Percentiles rank a stretch among this genome's conserved stretches.
These are phyloP conservation scores for Pyrenophora graminea DNA, from an alignment of 2,329 filamentous ascomycete species.

Conservation along the genomic window DNA sequence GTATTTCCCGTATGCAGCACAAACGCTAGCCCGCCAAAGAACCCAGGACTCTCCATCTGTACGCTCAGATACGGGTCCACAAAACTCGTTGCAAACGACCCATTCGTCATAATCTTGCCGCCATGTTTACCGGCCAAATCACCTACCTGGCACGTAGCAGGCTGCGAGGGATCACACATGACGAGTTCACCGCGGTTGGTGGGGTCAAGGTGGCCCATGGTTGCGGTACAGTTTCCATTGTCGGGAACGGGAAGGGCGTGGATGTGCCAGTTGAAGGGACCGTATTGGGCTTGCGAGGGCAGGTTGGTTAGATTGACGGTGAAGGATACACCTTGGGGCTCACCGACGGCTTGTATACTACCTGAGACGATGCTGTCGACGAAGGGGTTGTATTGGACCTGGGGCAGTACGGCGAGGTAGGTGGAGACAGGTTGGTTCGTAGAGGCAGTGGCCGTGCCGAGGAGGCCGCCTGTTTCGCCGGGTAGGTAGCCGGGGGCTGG, in stretches of 20 bases:
- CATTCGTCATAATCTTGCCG: slow-evolving; percentile 35
- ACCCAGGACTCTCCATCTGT: slow-evolving; percentile 45
- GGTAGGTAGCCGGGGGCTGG: slow-evolving; percentile 27
- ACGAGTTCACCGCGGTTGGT: slow-evolving; percentile 41
- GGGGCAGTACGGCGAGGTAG: slow-evolving; percentile 29
- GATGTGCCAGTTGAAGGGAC: slow-evolving; percentile 45
- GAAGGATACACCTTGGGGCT: slow-evolving; percentile 42
- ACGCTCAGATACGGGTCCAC: slow-evolving; percentile 56
- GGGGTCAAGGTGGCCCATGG: slow-evolving; percentile 46
- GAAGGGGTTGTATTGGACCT: slow-evolving; percentile 27
- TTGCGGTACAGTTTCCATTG: slow-evolving; percentile 46
- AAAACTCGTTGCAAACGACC: slow-evolving; percentile 42
- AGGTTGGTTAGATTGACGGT: slow-evolving; percentile 46
- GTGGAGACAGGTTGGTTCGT: slow-evolving; percentile 25
- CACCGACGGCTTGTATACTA: slow-evolving; percentile 36
- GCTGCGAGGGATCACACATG: slow-evolving; percentile 38
- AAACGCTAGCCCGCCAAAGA: slow-evolving; percentile 57
- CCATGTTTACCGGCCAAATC: slow-evolving; percentile 52
- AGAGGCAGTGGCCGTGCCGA: slow-evolving; percentile 27
- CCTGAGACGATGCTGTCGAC: slow-evolving; percentile 33
- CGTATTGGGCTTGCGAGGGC: slow-evolving; percentile 31
- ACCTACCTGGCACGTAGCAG: slow-evolving; percentile 47
- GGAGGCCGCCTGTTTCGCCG: slow-evolving; percentile 14
- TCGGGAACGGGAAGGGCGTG: slow-evolving; percentile 44
- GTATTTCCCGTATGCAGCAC: slow-evolving; percentile 58